Conservation (phyloP, 208 protist species). For the Histomonas meleagridis region DNA sequence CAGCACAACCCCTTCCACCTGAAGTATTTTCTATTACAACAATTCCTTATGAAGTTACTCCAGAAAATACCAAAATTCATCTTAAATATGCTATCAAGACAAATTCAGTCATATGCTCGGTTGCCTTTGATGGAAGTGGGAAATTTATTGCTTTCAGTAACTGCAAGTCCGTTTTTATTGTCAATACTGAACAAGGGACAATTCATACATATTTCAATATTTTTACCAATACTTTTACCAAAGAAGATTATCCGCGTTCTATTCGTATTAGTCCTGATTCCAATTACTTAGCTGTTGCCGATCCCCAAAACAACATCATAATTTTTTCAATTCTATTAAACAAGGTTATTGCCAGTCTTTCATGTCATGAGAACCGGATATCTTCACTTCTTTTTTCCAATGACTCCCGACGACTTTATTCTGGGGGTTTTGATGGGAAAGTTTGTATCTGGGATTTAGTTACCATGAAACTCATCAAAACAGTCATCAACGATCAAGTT, state of each 20-base stretch:
- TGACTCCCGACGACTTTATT: background rate
- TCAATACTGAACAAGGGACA: background rate
- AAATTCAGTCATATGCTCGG: background rate
- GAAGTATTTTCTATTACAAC: too few species aligned
- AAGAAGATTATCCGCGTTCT: too few species aligned
- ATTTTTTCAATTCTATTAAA: background rate
- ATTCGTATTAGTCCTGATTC: too few species aligned
- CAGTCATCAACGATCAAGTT: background rate
- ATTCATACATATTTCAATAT: background rate
- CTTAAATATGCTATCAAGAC: conserved; percentile 5
- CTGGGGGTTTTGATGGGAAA: background rate
- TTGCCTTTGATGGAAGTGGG: background rate
- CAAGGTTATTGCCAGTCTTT: background rate
- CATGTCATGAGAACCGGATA: background rate
- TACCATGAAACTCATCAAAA: background rate
- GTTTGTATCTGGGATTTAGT: background rate
- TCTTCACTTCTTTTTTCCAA: background rate
- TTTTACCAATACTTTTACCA: too few species aligned
- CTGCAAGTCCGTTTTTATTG: background rate
- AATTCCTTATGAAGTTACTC: too few species aligned
- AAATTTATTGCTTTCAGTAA: background rate
- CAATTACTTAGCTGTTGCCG: background rate
- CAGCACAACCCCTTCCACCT: too few species aligned
- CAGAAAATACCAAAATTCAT: background rate
- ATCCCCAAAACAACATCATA: background rate